Percentiles rank a stretch among this genome's conserved stretches.
Evolutionary conservation across 1,284 basidiomycete species (phyloP).

Genomic region (Gomphus sp.): DNA sequence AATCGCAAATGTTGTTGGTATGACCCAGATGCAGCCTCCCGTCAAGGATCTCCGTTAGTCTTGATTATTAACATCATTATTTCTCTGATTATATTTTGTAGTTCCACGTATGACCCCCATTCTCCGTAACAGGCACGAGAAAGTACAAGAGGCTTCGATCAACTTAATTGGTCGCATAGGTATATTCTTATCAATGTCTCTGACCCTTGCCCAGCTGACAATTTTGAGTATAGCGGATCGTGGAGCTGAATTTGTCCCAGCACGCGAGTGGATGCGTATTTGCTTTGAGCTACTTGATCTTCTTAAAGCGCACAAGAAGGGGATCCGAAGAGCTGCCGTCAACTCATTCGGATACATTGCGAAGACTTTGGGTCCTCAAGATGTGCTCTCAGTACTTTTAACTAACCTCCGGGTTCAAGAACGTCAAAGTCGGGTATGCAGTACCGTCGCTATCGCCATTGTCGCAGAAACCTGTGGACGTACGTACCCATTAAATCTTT

Average conservation of each 20-base stretch:
- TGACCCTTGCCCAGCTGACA: constrained; percentile 7
- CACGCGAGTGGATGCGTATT: constrained; percentile 99
- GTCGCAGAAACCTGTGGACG: constrained; percentile 96
- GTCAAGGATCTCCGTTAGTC: constrained; percentile 93
- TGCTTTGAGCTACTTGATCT: constrained; percentile 98
- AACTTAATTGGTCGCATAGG: constrained; percentile 98
- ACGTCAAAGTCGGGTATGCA: constrained; percentile 97
- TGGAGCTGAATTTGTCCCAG: constrained; percentile 96
- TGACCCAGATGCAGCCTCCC: constrained; percentile 99
- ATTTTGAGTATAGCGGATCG: constrained; percentile 67
- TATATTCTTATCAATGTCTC: constrained; percentile 24
- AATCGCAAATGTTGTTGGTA: constrained; percentile 98
- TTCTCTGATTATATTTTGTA: constrained; percentile 24
- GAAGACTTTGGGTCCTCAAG: constrained; percentile 98
- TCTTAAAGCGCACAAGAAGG: constrained; percentile 98
- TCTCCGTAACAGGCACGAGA: constrained; percentile 96
- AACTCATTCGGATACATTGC: constrained; percentile 99
- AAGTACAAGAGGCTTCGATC: constrained; percentile 99
- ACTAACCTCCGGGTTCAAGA: constrained; percentile 98
- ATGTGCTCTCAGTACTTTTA: constrained; percentile 91
- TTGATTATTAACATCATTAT: constrained; percentile 6
- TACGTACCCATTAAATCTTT: constrained; percentile 30
- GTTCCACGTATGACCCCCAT: constrained; percentile 99
- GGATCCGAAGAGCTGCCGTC: constrained; percentile 95
- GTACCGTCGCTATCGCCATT: constrained; percentile 97